Evolutionary conservation across 192 early-diverging fungal genomes (phyloP).

Genomic region (Coemansia sp.): DNA sequence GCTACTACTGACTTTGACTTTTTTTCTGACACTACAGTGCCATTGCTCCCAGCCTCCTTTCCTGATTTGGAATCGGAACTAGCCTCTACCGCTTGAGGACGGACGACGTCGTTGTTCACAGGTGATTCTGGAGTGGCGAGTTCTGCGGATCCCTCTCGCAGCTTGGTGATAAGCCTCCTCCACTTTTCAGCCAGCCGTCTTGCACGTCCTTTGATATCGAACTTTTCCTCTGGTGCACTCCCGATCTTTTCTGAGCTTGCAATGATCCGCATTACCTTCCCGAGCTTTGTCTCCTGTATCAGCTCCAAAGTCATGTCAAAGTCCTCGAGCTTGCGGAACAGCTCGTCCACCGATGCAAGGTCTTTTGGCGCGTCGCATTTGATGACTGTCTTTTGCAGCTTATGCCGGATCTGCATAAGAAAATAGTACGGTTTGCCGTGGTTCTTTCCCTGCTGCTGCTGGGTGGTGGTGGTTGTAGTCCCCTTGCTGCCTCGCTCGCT

Average conservation of each 20-base stretch:
- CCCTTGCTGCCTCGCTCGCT: conserved; percentile 21
- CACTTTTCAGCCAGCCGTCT: conserved; percentile 47
- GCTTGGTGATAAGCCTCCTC: conserved; percentile 40
- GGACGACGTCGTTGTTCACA: conserved; percentile 7
- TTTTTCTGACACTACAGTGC: background rate
- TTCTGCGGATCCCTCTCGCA: conserved; percentile 36
- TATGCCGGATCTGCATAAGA: conserved; percentile 53
- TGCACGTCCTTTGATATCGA: conserved; percentile 51
- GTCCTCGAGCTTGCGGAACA: conserved; percentile 49
- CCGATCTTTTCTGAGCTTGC: conserved; percentile 33
- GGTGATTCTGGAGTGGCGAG: conserved; percentile 35
- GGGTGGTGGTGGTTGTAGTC: no score
- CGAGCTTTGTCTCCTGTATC: conserved; percentile 54
- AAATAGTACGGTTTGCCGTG: conserved; percentile 37
- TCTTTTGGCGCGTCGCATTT: conserved; percentile 43
- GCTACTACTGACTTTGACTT: background rate
- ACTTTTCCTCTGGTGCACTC: conserved; percentile 37
- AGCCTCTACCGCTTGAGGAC: background rate
- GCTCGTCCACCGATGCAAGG: conserved; percentile 36
- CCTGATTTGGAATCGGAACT: background rate
- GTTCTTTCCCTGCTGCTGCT: conserved; percentile 33
- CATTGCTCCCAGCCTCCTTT: background rate
- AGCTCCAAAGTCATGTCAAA: conserved; percentile 52
- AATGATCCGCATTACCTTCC: conserved; percentile 55
- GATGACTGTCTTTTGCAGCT: conserved; percentile 53